These are phyloP conservation scores for Dactylellina drechsleri DNA, from an alignment of 2,329 filamentous ascomycete species.

Conservation along the genomic window DNA sequence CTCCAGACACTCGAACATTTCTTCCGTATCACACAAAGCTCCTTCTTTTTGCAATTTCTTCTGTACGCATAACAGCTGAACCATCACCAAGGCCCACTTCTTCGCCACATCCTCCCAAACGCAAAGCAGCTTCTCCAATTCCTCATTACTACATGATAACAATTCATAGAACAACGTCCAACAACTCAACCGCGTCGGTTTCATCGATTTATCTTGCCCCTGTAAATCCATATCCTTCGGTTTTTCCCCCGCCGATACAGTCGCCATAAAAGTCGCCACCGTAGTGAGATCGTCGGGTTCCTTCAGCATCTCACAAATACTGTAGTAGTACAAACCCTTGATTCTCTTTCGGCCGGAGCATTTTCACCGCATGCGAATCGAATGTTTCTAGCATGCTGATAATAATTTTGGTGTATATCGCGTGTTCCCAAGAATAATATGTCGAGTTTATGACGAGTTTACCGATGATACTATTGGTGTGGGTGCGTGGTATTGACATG, in stretches of 20 bases:
- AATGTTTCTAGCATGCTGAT: constrained; percentile 7
- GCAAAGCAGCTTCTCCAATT: not conserved
- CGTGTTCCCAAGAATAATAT: constrained; percentile 17
- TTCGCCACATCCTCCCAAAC: not conserved
- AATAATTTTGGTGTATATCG: constrained; percentile 11
- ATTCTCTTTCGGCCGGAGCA: constrained; percentile 13
- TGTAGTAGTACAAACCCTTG: constrained; percentile 15
- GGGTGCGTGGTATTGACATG: constrained; percentile 7
- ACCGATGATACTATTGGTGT: not conserved
- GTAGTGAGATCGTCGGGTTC: not conserved
- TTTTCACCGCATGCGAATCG: not conserved
- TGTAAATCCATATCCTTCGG: constrained; percentile 5
- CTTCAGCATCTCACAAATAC: constrained; percentile 14
- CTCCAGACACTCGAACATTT: not conserved
- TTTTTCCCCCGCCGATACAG: not conserved
- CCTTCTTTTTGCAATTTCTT: constrained; percentile 5
- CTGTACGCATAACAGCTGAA: not conserved
- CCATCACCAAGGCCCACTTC: constrained; percentile 1
- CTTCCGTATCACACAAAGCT: not conserved
- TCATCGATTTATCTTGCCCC: not conserved
- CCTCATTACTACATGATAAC: not conserved
- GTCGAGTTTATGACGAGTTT: constrained; percentile 4
- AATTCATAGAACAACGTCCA: constrained; percentile 15
- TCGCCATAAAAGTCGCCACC: constrained; percentile 2
- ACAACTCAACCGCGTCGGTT: constrained; percentile 4